Evolutionary conservation across 176 grass and related monocot genomes (phyloP).

Genomic region (Cenchrus purpureus): DNA sequence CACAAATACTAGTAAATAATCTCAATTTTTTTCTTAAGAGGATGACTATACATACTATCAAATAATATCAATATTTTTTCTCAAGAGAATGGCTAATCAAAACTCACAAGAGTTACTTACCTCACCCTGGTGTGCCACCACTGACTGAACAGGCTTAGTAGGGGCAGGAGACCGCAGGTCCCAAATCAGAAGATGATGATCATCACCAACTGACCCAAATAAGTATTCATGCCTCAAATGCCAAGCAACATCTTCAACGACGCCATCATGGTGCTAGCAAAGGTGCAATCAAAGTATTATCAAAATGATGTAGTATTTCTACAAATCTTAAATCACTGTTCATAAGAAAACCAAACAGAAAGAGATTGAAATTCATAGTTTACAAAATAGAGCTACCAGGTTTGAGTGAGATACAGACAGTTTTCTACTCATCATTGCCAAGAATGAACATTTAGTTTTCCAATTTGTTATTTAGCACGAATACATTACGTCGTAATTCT

Average conservation of each 20-base stretch:
- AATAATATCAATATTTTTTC: not conserved
- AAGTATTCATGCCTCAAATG: slow-evolving; percentile 90
- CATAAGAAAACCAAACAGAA: slow-evolving; percentile 30
- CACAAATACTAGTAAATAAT: not conserved
- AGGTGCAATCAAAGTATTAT: slow-evolving; percentile 32
- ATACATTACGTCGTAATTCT: not conserved
- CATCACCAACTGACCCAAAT: slow-evolving; percentile 97
- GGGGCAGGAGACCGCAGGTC: slow-evolving; percentile 60
- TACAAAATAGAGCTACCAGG: slow-evolving; percentile 1
- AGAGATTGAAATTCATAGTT: not conserved
- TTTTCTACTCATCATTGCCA: slow-evolving; percentile 9
- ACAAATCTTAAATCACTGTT: slow-evolving; percentile 2
- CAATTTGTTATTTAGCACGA: slow-evolving; percentile 22
- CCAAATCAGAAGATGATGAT: slow-evolving; percentile 84
- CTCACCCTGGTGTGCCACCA: slow-evolving; percentile 92
- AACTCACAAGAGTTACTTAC: slow-evolving; percentile 51
- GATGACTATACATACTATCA: no score
- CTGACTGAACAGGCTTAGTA: slow-evolving; percentile 81
- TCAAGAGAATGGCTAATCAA: slow-evolving; percentile 27
- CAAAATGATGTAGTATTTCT: not conserved
- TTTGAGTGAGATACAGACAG: not conserved
- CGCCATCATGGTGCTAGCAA: slow-evolving; percentile 85
- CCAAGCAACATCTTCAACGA: slow-evolving; percentile 99
- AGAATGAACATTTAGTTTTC: slow-evolving; percentile 9
- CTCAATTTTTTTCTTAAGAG: no score